A percentile compares a stretch with the other conserved stretches of the same genome.
These are phyloP conservation scores for Pulveroboletus sp. DNA, from an alignment of 768 basidiomycete genomes.

Conservation along the genomic window DNA sequence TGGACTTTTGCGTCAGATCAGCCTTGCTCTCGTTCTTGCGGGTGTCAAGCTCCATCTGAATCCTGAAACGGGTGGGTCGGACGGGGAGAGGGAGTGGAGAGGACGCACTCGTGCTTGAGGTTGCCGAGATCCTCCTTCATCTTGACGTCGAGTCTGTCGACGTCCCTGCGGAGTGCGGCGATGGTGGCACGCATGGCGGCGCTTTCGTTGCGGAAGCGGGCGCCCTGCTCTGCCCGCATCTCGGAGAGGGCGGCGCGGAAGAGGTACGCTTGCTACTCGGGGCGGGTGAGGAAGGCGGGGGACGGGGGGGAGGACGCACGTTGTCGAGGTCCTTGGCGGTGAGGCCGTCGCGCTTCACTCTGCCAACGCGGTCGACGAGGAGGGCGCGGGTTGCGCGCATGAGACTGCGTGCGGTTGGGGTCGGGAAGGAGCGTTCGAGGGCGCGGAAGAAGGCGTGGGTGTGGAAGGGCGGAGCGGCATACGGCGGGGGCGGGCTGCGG, in stretches of 20 bases:
- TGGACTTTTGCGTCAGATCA: constrained; percentile 80
- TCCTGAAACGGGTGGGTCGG: constrained; percentile 44
- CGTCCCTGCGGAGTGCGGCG: constrained; percentile 76
- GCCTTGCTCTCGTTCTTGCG: constrained; percentile 86
- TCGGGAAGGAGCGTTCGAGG: constrained; percentile 71
- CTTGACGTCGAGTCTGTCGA: constrained; percentile 79
- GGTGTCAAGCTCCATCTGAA: constrained; percentile 94
- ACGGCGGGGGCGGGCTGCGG: constrained; percentile 29
- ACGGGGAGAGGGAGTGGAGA: background rate
- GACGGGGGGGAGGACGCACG: constrained; percentile 38
- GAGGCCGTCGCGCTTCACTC: constrained; percentile 68
- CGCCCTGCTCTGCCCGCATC: constrained; percentile 78
- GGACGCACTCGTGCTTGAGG: constrained; percentile 86
- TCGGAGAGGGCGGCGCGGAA: constrained; percentile 93
- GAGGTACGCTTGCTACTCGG: constrained; percentile 82
- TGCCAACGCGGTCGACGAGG: constrained; percentile 70
- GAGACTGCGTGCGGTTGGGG: constrained; percentile 66
- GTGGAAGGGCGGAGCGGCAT: constrained; percentile 73
- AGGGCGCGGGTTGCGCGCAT: constrained; percentile 83
- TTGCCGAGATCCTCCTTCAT: constrained; percentile 91
- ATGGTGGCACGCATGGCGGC: constrained; percentile 76
- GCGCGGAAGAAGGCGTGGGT: constrained; percentile 73
- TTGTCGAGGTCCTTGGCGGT: constrained; percentile 78
- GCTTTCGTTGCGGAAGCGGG: constrained; percentile 79
- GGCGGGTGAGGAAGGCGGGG: background rate